These are phyloP conservation scores for Exophiala calicioides DNA, from an alignment of 2,329 filamentous ascomycete genomes.

Conservation along the genomic window DNA sequence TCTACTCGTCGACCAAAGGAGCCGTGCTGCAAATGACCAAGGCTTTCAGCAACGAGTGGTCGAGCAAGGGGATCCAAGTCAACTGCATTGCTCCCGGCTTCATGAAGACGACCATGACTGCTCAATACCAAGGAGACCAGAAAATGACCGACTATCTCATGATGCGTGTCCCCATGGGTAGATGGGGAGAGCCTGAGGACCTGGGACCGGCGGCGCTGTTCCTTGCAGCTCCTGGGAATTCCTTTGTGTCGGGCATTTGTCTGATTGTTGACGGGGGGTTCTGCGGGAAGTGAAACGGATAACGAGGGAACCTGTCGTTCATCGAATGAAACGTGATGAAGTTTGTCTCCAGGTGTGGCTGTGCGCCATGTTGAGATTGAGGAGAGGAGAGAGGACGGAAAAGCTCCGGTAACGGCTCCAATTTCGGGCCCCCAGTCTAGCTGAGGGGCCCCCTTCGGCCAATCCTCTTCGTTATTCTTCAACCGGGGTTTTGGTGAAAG, in stretches of 20 bases:
- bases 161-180: constrained; percentile 18
- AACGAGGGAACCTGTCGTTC: too few species aligned
- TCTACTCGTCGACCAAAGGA: constrained; percentile 44
- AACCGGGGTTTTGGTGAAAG: too few species aligned
- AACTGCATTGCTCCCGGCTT: constrained; percentile 35
- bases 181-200: constrained; percentile 25
- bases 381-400: too few species aligned
- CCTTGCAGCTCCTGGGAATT: constrained; percentile 18
- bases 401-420: too few species aligned
- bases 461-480: too few species aligned
- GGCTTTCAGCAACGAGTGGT: constrained; percentile 43
- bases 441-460: too few species aligned
- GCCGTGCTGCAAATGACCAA: constrained; percentile 45
- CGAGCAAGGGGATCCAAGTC: constrained; percentile 35
- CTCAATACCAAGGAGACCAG: constrained; percentile 10
- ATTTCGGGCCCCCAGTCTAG: too few species aligned
- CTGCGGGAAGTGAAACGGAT: constrained; percentile 27
- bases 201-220: constrained; percentile 21
- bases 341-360: too few species aligned
- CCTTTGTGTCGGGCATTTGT: constrained; percentile 20
- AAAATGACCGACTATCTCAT: constrained; percentile 17
- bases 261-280: constrained; percentile 21
- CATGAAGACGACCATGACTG: constrained; percentile 30
- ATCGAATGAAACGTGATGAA: too few species aligned
- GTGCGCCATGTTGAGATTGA: too few species aligned